Percentiles rank a stretch among this genome's conserved stretches.
phyloP scores from a whole-genome alignment of 257 asterid species.

The Rubia yunnanensis region DNA sequence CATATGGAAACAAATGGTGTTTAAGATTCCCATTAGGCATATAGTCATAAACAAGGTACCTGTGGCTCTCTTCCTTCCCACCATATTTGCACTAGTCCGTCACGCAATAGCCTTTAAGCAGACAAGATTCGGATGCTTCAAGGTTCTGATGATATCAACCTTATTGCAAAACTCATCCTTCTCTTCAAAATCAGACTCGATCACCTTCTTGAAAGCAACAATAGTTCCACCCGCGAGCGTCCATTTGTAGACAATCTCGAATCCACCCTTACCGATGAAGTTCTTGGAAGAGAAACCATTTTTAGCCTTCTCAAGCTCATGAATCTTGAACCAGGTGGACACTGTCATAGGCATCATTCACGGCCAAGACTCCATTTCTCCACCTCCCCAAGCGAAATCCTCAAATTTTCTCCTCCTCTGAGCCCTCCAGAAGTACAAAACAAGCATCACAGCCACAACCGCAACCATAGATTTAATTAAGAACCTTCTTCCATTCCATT shows the following conservation, averaged over 20 bases:
- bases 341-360: slow-evolving; percentile 49
- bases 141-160: slow-evolving; percentile 82
- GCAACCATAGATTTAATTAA: too few species aligned
- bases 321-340: too few species aligned
- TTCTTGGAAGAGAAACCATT: slow-evolving; percentile 50
- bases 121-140: slow-evolving; percentile 84
- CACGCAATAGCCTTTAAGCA: slow-evolving; percentile 83
- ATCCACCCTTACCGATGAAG: slow-evolving; percentile 80
- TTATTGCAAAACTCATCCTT: slow-evolving; percentile 80
- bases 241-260: slow-evolving; percentile 72
- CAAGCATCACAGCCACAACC: slow-evolving; percentile 35
- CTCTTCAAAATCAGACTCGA: slow-evolving; percentile 68
- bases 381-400: neutral
- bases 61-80: slow-evolving; percentile 33
- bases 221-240: slow-evolving; percentile 50
- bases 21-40: slow-evolving; percentile 80
- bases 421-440: slow-evolving; percentile 53
- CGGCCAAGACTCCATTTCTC: neutral
- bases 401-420: slow-evolving; percentile 28
- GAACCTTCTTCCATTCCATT: too few species aligned
- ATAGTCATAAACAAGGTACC: too few species aligned
- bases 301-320: slow-evolving; percentile 70
- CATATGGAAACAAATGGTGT: slow-evolving; percentile 42
- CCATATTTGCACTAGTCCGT: slow-evolving; percentile 25
- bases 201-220: slow-evolving; percentile 64